phyloP scores from a whole-genome alignment of 2,329 filamentous ascomycete species.

The Aspergillus sp. region DNA sequence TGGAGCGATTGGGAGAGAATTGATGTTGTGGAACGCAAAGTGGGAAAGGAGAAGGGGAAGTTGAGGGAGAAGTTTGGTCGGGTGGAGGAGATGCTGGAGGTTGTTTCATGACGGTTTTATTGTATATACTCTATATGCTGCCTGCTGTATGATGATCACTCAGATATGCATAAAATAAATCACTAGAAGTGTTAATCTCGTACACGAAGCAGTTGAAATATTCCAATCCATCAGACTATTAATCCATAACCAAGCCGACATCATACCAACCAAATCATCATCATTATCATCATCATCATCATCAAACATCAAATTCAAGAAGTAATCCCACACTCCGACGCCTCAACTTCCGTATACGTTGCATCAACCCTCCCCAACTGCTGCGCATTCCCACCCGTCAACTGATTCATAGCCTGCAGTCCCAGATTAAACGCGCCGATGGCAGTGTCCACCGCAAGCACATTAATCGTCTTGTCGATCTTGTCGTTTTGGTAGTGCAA shows the following conservation, averaged over 20 bases:
- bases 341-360: conserved; percentile 19
- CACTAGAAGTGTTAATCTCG: too few species aligned
- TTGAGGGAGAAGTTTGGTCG: conserved; percentile 62
- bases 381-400: conserved; percentile 43
- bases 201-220: too few species aligned
- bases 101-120: conserved; percentile 17
- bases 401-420: conserved; percentile 41
- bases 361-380: conserved; percentile 37
- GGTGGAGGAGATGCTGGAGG: conserved; percentile 52
- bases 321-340: conserved; percentile 7
- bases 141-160: too few species aligned
- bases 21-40: conserved; percentile 65
- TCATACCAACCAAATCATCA: too few species aligned
- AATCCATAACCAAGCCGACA: too few species aligned
- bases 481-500: conserved; percentile 39
- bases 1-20: conserved; percentile 88
- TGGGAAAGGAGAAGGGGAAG: conserved; percentile 64
- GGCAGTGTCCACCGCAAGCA: conserved; percentile 44
- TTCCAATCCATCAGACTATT: background rate
- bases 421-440: conserved; percentile 45
- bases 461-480: conserved; percentile 38
- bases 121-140: conserved; percentile 1
- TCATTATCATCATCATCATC: too few species aligned
- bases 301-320: too few species aligned
- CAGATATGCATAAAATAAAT: too few species aligned